Evolutionary conservation across 345 rosid genomes (phyloP).

Genomic region (Carallia brachiata): DNA sequence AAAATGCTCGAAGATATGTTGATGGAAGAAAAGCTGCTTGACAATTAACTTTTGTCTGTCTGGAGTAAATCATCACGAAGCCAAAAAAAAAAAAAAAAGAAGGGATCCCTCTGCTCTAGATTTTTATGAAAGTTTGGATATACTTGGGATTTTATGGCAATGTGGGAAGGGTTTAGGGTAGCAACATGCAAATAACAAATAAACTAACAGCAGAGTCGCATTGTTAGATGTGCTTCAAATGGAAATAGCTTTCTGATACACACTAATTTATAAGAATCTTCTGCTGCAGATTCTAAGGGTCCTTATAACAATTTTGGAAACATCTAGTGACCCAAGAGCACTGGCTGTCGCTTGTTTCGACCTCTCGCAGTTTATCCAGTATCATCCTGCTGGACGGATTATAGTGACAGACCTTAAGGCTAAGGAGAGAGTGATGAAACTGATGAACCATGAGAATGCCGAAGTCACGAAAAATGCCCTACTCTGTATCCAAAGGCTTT

Average conservation of each 20-base stretch:
- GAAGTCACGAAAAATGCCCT: constrained; percentile 80
- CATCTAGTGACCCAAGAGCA: constrained; percentile 82
- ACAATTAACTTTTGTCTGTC: neutral
- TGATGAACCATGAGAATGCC: constrained; percentile 79
- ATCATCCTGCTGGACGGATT: constrained; percentile 88
- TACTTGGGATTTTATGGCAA: neutral
- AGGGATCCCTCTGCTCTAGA: neutral
- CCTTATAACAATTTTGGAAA: constrained; percentile 82
- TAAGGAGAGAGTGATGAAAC: constrained; percentile 82
- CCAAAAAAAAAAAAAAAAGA: too few species aligned
- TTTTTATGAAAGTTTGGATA: neutral
- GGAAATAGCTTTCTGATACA: neutral
- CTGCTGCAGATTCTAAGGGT: constrained; percentile 78
- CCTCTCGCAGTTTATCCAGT: constrained; percentile 90
- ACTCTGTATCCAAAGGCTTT: constrained; percentile 84
- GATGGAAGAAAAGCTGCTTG: neutral
- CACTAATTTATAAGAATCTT: neutral
- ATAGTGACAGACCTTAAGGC: constrained; percentile 86
- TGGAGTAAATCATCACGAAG: too few species aligned
- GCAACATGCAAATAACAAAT: neutral
- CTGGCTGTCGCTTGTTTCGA: constrained; percentile 92
- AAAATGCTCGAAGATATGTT: too few species aligned
- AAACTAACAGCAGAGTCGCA: neutral
- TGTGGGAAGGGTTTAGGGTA: neutral
- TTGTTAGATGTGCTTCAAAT: neutral